Evolutionary conservation across 306 rosid species (phyloP).

Genomic region (Herpetospermum pedunculosum): DNA sequence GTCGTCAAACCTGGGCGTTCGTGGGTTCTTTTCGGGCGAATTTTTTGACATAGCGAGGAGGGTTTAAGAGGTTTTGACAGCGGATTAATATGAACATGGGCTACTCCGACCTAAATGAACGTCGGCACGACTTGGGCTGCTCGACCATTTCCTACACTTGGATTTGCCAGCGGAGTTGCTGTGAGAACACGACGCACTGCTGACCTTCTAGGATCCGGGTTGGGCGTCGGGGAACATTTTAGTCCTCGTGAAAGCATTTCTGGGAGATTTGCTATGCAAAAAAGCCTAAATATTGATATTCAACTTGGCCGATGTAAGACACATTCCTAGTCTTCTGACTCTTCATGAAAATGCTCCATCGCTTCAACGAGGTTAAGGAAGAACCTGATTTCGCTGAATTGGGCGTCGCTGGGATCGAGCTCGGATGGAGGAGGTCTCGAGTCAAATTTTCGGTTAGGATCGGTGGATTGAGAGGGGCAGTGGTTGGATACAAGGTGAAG

Average conservation of each 20-base stretch:
- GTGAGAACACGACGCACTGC: slow-evolving; percentile 95
- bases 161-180: slow-evolving; percentile 92
- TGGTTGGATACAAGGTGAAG: slow-evolving; percentile 40
- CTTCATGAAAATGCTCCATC: slow-evolving; percentile 78
- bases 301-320: slow-evolving; percentile 55
- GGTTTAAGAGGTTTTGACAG: slow-evolving; percentile 23
- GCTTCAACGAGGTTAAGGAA: slow-evolving; percentile 53
- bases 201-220: slow-evolving; percentile 42
- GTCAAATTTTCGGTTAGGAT: slow-evolving; percentile 13
- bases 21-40: slow-evolving; percentile 22
- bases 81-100: slow-evolving; percentile 32
- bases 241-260: slow-evolving; percentile 52
- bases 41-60: slow-evolving; percentile 19
- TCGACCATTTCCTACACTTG: slow-evolving; percentile 76
- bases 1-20: too few relatives aligned
- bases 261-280: slow-evolving; percentile 85
- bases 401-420: slow-evolving; percentile 24
- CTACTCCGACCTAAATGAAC: slow-evolving; percentile 82
- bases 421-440: slow-evolving; percentile 2
- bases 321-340: slow-evolving; percentile 38
- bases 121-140: slow-evolving; percentile 73
- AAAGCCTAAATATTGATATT: slow-evolving; percentile 94
- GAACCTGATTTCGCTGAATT: too few relatives aligned
- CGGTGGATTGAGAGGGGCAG: slow-evolving; percentile 3
- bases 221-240: slow-evolving; percentile 36